These are phyloP conservation scores for Hypholoma sublateritium DNA, from an alignment of 768 basidiomycete species.

Conservation along the genomic window DNA sequence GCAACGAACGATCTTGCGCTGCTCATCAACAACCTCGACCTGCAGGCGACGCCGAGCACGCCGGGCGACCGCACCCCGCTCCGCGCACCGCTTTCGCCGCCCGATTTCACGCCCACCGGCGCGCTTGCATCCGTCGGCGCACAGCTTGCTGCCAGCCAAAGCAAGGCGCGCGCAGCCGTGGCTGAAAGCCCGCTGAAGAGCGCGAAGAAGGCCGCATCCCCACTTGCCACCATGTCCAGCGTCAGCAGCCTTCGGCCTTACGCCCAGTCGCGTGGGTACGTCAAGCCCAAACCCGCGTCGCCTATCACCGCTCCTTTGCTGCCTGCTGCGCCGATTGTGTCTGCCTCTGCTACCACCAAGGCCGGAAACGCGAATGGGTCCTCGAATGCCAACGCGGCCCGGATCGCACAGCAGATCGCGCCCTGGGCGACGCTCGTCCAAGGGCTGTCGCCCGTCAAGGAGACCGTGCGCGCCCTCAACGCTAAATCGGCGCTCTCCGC, in stretches of 20 bases:
- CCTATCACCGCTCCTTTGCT: not conserved
- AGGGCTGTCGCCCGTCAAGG: constrained; percentile 28
- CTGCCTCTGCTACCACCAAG: not conserved
- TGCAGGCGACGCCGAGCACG: constrained; percentile 71
- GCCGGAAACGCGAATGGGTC: constrained; percentile 1
- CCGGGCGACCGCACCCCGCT: constrained; percentile 50
- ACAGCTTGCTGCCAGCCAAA: not conserved
- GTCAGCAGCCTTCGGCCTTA: constrained; percentile 4
- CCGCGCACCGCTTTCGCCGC: constrained; percentile 27
- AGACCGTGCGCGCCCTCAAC: constrained; percentile 4
- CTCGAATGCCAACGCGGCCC: constrained; percentile 2
- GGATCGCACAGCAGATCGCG: constrained; percentile 57
- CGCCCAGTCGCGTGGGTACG: not conserved
- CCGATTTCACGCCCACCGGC: constrained; percentile 4
- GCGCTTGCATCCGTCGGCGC: too few relatives aligned
- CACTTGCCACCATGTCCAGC: not conserved
- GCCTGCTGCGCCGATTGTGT: constrained; percentile 5
- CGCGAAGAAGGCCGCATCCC: constrained; percentile 5
- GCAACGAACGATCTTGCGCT: constrained; percentile 80
- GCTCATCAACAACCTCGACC: constrained; percentile 77
- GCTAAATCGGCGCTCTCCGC: constrained; percentile 6
- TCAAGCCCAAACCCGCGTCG: not conserved
- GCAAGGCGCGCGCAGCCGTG: constrained; percentile 25
- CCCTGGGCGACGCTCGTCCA: constrained; percentile 55
- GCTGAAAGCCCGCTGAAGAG: constrained; percentile 39